phyloP scores from a whole-genome alignment of 257 asterid species.

The Solanum piurae region DNA sequence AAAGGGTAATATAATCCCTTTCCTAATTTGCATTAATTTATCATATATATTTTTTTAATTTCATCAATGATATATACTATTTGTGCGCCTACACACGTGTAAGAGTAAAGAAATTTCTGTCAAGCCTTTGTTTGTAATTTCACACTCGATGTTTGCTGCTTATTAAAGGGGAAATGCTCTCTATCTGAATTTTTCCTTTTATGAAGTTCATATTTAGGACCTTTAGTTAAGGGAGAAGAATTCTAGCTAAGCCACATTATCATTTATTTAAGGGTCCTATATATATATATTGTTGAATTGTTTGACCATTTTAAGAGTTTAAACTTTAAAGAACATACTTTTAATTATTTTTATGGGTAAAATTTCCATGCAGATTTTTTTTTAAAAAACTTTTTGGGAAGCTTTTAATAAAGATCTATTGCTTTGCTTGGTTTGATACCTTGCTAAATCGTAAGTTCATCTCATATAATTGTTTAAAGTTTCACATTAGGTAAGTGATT shows the following conservation, averaged over 20 bases:
- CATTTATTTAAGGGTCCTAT: neutral
- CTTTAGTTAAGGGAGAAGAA: neutral
- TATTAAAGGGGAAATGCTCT: too few species aligned
- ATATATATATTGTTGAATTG: neutral
- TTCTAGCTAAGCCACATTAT: neutral
- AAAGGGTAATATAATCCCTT: constrained; percentile 9
- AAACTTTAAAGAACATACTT: neutral
- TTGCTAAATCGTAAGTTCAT: neutral
- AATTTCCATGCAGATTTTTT: neutral
- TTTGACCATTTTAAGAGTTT: neutral
- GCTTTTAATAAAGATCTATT: neutral
- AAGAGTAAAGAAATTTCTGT: neutral
- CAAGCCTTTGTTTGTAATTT: neutral
- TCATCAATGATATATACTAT: neutral
- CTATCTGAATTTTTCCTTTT: too few species aligned
- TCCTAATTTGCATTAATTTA: neutral
- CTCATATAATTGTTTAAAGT: neutral
- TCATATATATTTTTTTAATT: too few species aligned
- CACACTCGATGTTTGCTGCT: neutral
- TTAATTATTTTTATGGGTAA: neutral
- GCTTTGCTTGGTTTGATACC: neutral
- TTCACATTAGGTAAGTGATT: neutral
- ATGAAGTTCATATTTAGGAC: neutral
- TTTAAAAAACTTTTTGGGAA: too few species aligned
- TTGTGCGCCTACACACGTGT: neutral